phyloP scores from a whole-genome alignment of 2,329 filamentous ascomycete genomes.

The Ophiostoma tasmaniense region DNA sequence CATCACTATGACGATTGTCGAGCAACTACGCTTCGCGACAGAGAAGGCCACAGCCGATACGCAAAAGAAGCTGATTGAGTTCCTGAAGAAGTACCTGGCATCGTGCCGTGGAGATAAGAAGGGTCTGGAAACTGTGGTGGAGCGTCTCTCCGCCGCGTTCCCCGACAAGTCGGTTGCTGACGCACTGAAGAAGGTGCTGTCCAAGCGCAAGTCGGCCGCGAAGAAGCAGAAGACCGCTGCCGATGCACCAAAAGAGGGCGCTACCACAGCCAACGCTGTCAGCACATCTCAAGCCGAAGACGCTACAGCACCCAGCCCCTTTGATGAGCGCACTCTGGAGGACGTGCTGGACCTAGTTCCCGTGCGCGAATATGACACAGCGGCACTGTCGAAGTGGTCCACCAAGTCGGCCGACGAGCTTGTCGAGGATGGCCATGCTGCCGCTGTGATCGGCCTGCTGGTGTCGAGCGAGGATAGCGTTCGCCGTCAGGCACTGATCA shows the following conservation, averaged over 20 bases:
- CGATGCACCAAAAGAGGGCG: conserved; percentile 13
- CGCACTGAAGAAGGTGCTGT: not conserved
- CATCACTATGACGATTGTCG: conserved; percentile 59
- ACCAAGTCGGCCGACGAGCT: conserved; percentile 70
- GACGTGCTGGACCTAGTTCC: conserved; percentile 44
- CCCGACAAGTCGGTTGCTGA: not conserved
- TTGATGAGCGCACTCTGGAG: conserved; percentile 39
- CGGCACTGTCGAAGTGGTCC: conserved; percentile 55
- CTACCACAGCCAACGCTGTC: too few relatives aligned
- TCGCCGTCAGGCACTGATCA: conserved; percentile 65
- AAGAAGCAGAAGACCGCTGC: not conserved
- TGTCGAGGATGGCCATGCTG: conserved; percentile 66
- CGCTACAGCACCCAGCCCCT: not conserved
- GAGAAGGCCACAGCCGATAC: conserved; percentile 35
- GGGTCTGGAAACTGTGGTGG: conserved; percentile 29
- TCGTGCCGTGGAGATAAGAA: conserved; percentile 34
- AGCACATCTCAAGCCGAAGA: not conserved
- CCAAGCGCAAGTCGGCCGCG: not conserved
- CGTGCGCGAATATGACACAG: conserved; percentile 40
- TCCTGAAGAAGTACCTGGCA: conserved; percentile 51
- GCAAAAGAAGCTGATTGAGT: conserved; percentile 43
- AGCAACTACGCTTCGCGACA: conserved; percentile 67
- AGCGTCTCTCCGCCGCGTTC: not conserved
- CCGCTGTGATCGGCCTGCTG: conserved; percentile 63
- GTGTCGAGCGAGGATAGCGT: conserved; percentile 68